These are phyloP conservation scores for Fraxinus paxiana DNA, from an alignment of 305 asterid species.

Conservation along the genomic window DNA sequence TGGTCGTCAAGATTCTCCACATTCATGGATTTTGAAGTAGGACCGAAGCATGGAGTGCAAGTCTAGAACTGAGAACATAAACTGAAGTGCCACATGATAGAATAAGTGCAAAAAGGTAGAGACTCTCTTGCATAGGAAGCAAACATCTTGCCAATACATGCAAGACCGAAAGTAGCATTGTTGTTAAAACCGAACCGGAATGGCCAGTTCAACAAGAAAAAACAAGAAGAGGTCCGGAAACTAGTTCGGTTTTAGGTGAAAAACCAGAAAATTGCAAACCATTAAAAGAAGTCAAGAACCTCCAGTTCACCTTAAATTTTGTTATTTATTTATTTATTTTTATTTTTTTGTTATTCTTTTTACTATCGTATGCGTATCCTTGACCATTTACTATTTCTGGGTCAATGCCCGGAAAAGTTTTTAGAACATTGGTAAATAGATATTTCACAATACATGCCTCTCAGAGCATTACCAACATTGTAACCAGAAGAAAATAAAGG, in stretches of 20 bases:
- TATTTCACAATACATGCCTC: neutral
- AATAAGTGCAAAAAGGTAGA: neutral
- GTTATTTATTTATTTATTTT: neutral
- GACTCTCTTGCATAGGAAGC: neutral
- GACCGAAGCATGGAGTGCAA: neutral
- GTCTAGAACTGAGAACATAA: neutral
- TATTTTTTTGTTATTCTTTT: neutral
- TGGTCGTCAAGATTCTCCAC: slow-evolving; percentile 4
- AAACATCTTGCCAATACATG: neutral
- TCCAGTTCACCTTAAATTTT: neutral
- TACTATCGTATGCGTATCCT: neutral
- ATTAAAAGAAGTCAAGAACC: neutral
- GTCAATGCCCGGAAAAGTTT: neutral
- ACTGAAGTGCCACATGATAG: neutral
- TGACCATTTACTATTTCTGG: neutral
- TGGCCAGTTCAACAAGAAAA: neutral
- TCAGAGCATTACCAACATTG: neutral
- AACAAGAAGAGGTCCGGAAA: neutral
- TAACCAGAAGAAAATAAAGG: neutral
- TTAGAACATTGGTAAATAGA: neutral
- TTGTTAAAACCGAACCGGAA: neutral
- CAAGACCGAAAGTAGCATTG: neutral
- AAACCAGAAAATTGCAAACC: neutral
- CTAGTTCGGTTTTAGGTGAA: neutral
- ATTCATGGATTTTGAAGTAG: neutral